Evolutionary conservation across 1,284 basidiomycete species (phyloP), one percentile per base, ranked within the genome.

Genomic region (Moesziomyces sp.): DNA sequence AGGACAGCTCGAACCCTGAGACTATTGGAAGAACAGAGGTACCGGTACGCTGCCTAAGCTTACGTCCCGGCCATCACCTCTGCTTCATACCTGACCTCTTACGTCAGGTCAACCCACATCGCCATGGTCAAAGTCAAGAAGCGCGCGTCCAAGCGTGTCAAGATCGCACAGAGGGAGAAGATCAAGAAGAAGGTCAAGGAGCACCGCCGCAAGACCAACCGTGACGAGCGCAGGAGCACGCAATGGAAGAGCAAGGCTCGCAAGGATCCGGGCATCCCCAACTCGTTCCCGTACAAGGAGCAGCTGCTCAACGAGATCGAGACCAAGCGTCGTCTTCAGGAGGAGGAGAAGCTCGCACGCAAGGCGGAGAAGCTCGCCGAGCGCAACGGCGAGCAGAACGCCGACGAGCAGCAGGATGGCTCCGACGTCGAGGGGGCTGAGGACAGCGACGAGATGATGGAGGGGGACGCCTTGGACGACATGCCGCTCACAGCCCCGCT

Each of bases 251-350:
- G 72, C 62, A 77, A 60, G 26, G 84, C 89, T 87, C 85, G 93
- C 88, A 88, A 90, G 84, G 96, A 99, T 84, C 93, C 92, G 26
- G 97, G 97, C 49, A 96, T 99, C 67, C 96, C 96, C n/a, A 97
- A 92, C 86, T 91, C 90, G 69, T 97, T 95, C 86, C 96, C 95
- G 4, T 97, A 92, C 89, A 99, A 98, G 87, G 96, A 97, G 83
- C 91, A 96, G 85, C 91, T 99, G 62, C 87, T 99, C 45, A 93
- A 93, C 16, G 96, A 99, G 71, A 80, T 84, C 60, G 80, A 83
- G 55, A 60, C 76, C 54, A 74, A 73, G 58, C 69, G 76, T n/a
- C 61, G 78, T 13, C 18, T 60, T 5, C 65, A 63, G 33, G 75
- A 72, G 33, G 73, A 77, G 60, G 57, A 77, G 60, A 70, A 56